Base-by-base conservation (phyloP, 1,139 yeast genomes). In the Pichia sp. region DNA sequence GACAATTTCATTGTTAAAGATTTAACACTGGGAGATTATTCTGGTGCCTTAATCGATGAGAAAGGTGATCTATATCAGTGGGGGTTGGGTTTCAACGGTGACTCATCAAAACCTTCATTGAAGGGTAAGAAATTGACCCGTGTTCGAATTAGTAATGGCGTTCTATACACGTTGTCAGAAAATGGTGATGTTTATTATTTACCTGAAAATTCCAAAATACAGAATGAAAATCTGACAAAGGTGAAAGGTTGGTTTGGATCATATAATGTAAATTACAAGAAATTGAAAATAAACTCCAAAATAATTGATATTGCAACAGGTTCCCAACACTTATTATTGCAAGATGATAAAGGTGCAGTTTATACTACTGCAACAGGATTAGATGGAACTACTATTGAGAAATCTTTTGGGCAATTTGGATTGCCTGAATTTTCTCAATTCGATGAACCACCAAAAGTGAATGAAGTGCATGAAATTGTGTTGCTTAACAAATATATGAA, bases 331-430 rank as follows among this genome's bases (percentile, higher is more conserved):
- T 56, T 88, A 14, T 67, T 84, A 21, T 61, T 83, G 11, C 61
- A 85, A 36, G 71, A 84, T 0, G 64, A 70, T 34, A 57, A 67
- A n/a, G 91, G 93, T 0, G 68, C 77, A 31, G 77, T 84, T 0
- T 83, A 71, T 51, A 68, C 84, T 1, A 69, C 79, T 8, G 71
- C 84, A 12, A 74, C 93, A 0, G 78, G 79, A 0, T 17, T 30
- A 3, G 41, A 45, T 15, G 35, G 42, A 25, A 41, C 40, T 1
- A 33, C 43, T 17, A 6, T 54, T 42, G 46, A 50, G 20, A 60
- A 73, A 61, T 71, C 81, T 31, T 56, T 56, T 50, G 97, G 96
- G 6, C 97, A 89, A 62, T 84, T 72, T 60, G 97, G 97, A 12
- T 60, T 84, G 18, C 93, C 95, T 0, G 61, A 66, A 12, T 73